phyloP scores from a whole-genome alignment of 352 stramenopile genomes.

The Phytophthora podocarpi region DNA sequence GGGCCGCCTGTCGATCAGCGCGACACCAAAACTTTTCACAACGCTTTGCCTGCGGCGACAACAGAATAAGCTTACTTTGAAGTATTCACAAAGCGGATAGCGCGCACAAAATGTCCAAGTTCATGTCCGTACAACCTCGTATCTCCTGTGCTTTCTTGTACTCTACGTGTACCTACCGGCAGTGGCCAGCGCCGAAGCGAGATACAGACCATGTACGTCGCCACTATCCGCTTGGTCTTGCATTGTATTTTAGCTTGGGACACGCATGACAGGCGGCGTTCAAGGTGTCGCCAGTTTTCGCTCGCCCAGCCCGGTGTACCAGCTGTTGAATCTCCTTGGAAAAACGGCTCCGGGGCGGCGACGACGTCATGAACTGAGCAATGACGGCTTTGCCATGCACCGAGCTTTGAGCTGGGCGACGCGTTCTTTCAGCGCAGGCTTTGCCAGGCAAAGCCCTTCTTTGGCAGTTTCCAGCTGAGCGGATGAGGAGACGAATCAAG shows the following conservation, averaged over 20 bases:
- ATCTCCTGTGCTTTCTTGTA: not conserved
- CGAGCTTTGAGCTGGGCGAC: constrained; percentile 28
- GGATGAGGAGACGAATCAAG: constrained; percentile 24
- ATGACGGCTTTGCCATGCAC: constrained; percentile 12
- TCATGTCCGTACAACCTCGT: not conserved
- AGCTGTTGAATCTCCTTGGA: constrained; percentile 33
- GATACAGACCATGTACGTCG: too few relatives aligned
- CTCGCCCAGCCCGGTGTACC: not conserved
- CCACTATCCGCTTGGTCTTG: too few relatives aligned
- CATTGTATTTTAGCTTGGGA: constrained; percentile 24
- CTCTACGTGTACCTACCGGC: too few relatives aligned
- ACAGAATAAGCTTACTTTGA: too few relatives aligned
- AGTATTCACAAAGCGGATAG: too few relatives aligned
- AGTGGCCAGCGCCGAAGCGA: too few relatives aligned
- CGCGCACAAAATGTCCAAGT: too few relatives aligned
- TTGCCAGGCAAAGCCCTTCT: constrained; percentile 14
- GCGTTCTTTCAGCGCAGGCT: constrained; percentile 18
- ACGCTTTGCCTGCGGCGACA: constrained; percentile 27
- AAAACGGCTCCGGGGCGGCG: constrained; percentile 3
- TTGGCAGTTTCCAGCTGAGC: constrained; percentile 24
- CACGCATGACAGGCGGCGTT: constrained; percentile 24
- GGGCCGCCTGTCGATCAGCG: constrained; percentile 26
- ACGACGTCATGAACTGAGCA: not conserved
- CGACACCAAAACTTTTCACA: constrained; percentile 21
- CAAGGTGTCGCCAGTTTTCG: not conserved